Evolutionary conservation across 352 stramenopile genomes (phyloP), one percentile per base, ranked within the genome.

Genomic region (Phytophthora fragariae): DNA sequence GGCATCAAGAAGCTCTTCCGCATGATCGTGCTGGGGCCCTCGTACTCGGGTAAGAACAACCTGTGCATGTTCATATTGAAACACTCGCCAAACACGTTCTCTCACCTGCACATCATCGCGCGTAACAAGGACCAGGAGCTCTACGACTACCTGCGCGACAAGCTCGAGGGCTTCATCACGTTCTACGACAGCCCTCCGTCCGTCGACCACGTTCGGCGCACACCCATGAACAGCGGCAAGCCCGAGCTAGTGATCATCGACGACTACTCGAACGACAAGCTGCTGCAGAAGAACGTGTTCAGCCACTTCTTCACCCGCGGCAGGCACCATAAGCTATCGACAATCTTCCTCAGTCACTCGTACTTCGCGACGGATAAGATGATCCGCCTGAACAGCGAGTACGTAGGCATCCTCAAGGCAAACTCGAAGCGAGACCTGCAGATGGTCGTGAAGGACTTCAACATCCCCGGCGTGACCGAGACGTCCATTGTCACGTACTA

Each of bases 1-100:
- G 57, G 59, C 31, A 72, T 72, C n/a, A 66, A 72, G 44, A 60
- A 57, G 65, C 49, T 72, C n/a, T 72, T 72, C 60, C 57, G 65
- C 50, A 67, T 67, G 56, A 57, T 72, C 15, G 63, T 72, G 5
- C 57, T 72, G 33, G 65, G 57, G 24, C 65, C 57, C 5, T 63
- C 50, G 21, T 72, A 67, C 44, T 52, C n/a, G 12, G 65, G 65
- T 3, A 72, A 72, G n/a, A 72, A 52, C 6, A 52, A 52, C n/a
- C 15, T 52, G 6, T 52, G 44, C 44, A 52, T 52, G 44, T 52
- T 19, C 44, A 52, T 52, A 5, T 14, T 52, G 11, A 52, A 52
- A 14, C 58, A 52, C 56, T 35, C 55, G n/a, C 52, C 62, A 47
- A 21, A 46, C 47, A 35, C 52, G 14, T 62, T 62, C 31, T 37